Base-by-base conservation (phyloP, 2,329 filamentous ascomycete species). In the Colletotrichum karsti region DNA sequence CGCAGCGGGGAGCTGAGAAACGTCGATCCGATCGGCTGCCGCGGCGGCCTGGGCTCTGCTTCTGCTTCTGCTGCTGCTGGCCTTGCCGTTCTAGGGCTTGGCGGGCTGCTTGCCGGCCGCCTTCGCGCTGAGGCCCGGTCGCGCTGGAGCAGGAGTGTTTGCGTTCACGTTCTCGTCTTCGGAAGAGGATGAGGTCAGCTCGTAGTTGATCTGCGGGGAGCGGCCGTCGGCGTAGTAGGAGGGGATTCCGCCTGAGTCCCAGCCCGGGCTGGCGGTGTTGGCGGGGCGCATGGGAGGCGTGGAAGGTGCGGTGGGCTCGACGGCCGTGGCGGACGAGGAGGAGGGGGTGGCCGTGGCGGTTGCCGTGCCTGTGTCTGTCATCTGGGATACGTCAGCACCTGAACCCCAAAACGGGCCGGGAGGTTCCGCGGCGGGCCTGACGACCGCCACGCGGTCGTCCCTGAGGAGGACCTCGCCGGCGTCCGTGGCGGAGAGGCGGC, bases 11-110 rank as follows among this genome's bases (percentile, higher is more conserved):
- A 46, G 33, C 10, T 44, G 12, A 20, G 53, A 30, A 12, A n/a
- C 20, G 30, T 13, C 15, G 28, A 20, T 37, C 6, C 28, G n/a
- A 20, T 13, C 50, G 20, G 56, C 8, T 18, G 4, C 12, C 12
- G 30, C 7, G 18, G 39, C 18, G 9, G 30, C 13, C 26, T 18
- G 8, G 7, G 7, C 10, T 4, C 8, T 26, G 51, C 15, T 10
- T 22, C 46, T 9, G 7, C 15, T 28, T 12, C 18, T 13, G 37
- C 54, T 50, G 39, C 39, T n/a, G 28, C 30, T 28, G 42, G 42
- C 42, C 54, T 26, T 35, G 42, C 59, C 44, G 59, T 51, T 53
- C 65, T 68, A 68, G 20, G 54, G 60, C 44, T 41, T 50, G 54
- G 26, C 65, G 24, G 61, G 54, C 44, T 42, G 44, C 24, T 68